Evolutionary conservation across 257 asterid genomes (phyloP).

Genomic region (Orobanche coerulescens): DNA sequence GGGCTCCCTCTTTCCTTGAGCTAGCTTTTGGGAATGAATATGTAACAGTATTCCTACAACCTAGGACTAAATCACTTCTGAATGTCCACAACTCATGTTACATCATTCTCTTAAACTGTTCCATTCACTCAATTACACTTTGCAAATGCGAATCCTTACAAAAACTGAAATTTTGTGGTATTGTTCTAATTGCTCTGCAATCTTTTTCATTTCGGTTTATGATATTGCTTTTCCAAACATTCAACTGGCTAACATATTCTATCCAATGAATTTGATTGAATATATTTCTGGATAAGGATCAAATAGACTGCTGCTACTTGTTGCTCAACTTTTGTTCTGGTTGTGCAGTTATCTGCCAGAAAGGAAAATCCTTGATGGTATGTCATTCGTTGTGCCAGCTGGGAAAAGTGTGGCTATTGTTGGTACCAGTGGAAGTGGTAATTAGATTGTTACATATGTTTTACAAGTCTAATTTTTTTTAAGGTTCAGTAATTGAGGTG

Average conservation of each 20-base stretch:
- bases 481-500: conserved; percentile 11
- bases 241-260: conserved; percentile 8
- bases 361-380: conserved; percentile 88
- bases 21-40: background rate
- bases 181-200: background rate
- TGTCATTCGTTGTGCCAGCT: conserved; percentile 86
- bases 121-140: background rate
- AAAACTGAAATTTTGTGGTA: background rate
- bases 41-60: background rate
- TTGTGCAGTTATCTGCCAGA: conserved; percentile 64
- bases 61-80: background rate
- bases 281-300: conserved; percentile 1
- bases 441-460: conserved; percentile 18
- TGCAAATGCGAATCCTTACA: background rate
- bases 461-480: conserved; percentile 17
- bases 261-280: background rate
- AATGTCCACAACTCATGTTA: background rate
- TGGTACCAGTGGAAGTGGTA: conserved; percentile 99
- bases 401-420: conserved; percentile 99
- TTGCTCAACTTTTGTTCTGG: conserved; percentile 22
- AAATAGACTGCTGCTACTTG: conserved; percentile 4
- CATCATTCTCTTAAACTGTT: background rate
- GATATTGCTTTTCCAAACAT: background rate
- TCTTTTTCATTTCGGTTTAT: background rate
- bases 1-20: background rate